Percentiles rank a stretch among this genome's conserved stretches.
Conservation (phyloP, 164 flowering plant species). For the Vitis cinerea region DNA sequence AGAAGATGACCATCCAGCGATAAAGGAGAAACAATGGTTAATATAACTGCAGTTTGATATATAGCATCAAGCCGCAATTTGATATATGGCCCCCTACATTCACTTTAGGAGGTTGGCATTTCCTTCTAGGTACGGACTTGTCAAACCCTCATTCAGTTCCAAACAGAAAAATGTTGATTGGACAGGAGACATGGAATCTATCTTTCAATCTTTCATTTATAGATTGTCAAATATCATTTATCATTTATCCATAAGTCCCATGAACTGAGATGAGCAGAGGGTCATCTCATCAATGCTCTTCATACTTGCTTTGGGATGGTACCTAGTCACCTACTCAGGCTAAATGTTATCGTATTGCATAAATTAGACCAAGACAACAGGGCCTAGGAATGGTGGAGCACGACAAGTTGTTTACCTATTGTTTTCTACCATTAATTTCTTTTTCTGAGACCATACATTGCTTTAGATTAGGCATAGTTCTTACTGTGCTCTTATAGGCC, state of each 20-base stretch:
- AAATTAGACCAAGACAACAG: not conserved
- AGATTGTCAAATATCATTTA: too few species aligned
- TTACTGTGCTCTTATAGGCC: slow-evolving; percentile 18
- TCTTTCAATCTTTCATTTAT: too few species aligned
- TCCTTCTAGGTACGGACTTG: too few species aligned
- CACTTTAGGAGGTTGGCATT: too few species aligned
- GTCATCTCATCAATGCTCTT: not conserved
- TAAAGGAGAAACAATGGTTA: slow-evolving; percentile 5
- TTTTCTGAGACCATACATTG: not conserved
- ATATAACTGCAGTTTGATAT: too few species aligned
- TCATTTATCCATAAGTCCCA: too few species aligned
- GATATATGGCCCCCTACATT: too few species aligned
- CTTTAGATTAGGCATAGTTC: slow-evolving; percentile 1
- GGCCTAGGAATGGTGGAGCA: slow-evolving; percentile 1
- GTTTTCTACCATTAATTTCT: not conserved
- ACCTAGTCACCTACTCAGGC: not conserved
- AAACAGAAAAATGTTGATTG: too few species aligned
- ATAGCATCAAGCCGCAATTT: too few species aligned
- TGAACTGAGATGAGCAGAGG: too few species aligned
- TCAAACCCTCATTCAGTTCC: not conserved
- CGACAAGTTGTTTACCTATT: not conserved
- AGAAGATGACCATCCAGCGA: slow-evolving; percentile 12
- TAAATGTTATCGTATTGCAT: not conserved
- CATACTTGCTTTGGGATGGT: not conserved
- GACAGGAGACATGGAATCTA: too few species aligned